phyloP scores from a whole-genome alignment of 2,329 filamentous ascomycete genomes.

The Hypoxylon sp. region DNA sequence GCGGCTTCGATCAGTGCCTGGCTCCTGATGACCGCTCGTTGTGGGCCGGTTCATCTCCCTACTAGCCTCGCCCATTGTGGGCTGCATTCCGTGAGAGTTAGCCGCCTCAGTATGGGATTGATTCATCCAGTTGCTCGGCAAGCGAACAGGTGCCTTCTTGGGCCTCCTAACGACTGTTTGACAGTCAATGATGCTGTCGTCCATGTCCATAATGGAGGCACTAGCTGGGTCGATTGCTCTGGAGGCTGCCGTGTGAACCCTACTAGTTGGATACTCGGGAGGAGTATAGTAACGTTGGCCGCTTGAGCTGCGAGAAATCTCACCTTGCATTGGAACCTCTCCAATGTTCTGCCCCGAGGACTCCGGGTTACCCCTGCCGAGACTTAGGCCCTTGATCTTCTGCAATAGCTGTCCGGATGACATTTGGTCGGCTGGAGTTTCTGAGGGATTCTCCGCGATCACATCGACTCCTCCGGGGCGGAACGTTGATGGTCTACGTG shows the following conservation, averaged over 20 bases:
- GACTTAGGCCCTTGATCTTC: not conserved
- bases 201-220: not conserved
- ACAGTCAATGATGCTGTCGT: not conserved
- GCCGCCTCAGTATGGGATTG: not conserved
- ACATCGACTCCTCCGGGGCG: not conserved
- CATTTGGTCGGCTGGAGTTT: not conserved
- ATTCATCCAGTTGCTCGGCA: not conserved
- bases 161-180: not conserved
- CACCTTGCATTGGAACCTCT: not conserved
- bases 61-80: not conserved
- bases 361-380: not conserved
- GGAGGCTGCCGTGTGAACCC: not conserved
- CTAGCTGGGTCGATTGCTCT: not conserved
- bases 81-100: not conserved
- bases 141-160: not conserved
- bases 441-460: not conserved
- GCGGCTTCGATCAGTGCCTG: not conserved
- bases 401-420: not conserved
- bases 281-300: not conserved
- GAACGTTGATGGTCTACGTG: not conserved
- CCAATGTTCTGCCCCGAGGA: not conserved
- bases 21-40: not conserved
- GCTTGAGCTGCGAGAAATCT: not conserved
- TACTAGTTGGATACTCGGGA: not conserved
- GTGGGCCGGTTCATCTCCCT: not conserved